Conservation (phyloP, 2,329 filamentous ascomycete genomes). For the Thelonectria rubi region DNA sequence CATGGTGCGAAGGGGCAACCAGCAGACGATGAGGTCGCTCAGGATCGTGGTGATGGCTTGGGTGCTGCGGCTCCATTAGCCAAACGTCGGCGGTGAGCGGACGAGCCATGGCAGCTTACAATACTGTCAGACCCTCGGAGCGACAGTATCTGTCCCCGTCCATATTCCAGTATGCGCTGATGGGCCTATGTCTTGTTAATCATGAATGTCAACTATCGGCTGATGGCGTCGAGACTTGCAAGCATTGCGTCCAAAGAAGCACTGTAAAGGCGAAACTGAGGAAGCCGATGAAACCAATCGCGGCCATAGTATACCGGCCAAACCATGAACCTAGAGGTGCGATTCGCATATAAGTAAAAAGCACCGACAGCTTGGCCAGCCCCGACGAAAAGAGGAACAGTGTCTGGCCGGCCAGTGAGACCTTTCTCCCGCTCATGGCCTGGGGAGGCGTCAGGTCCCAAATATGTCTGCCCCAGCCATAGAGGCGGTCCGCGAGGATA, state of each 20-base stretch:
- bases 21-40: slow-evolving; percentile 49
- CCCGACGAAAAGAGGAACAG: slow-evolving; percentile 52
- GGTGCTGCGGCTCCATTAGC: slow-evolving; percentile 30
- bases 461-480: slow-evolving; percentile 51
- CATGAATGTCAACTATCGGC: background rate
- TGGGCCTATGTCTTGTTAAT: slow-evolving; percentile 27
- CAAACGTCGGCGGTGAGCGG: background rate
- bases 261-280: slow-evolving; percentile 46
- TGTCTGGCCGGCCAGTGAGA: slow-evolving; percentile 52
- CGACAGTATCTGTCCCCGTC: slow-evolving; percentile 41
- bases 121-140: slow-evolving; percentile 40
- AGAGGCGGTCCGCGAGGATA: slow-evolving; percentile 47
- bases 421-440: slow-evolving; percentile 45
- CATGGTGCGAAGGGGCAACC: slow-evolving; percentile 50
- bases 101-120: slow-evolving; percentile 31
- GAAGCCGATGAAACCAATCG: slow-evolving; percentile 42
- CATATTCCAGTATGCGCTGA: slow-evolving; percentile 38
- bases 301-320: slow-evolving; percentile 42
- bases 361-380: slow-evolving; percentile 52
- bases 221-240: slow-evolving; percentile 32
- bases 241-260: slow-evolving; percentile 51
- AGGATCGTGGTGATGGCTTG: slow-evolving; percentile 47
- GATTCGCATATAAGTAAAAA: slow-evolving; percentile 53
- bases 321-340: slow-evolving; percentile 47
- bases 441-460: slow-evolving; percentile 47